Evolutionary conservation across 208 protist genomes (phyloP), one percentile per base, ranked within the genome.

Genomic region (Trichomonas vaginalis): DNA sequence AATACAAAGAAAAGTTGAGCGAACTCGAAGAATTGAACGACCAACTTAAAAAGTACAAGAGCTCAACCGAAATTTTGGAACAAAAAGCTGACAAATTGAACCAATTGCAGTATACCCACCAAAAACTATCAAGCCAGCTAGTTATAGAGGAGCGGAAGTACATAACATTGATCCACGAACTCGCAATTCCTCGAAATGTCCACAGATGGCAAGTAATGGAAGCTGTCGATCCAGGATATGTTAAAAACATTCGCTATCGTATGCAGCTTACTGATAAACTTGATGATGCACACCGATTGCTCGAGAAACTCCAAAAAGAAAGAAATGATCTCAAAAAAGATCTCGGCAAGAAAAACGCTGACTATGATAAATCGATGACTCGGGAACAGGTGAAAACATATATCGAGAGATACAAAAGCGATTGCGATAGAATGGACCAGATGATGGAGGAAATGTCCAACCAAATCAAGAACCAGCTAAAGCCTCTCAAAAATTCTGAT

Each of bases 251-350:
- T 3, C 23, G 46, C 32, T 92, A 51, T 92, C 8, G 45, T 2
- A 51, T 45, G 37, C 9, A 39, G 27, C 17, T 92, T 0, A 45
- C 86, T 15, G 45, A 17, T 14, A 92, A 92, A 51, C 17, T 92
- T 56, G 86, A 92, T 9, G 4, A 35, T 14, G 45, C 45, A 1
- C 86, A 92, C 39, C 23, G 45, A 35, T 1, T 51, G 27, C 86
- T 92, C 32, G 8, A 32, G 0, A 8, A 35, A n/a, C 51, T 92
- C 32, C 40, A 92, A 51, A 45, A 48, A 51, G 27, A 48, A 48
- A 92, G 45, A 92, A 45, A 92, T 92, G 46, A 92, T 39, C 86
- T 92, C 27, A 92, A 92, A 92, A 23, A 92, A 39, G 21, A 48
- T 39, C 27, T 51, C 4, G 21, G 32, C 48, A 92, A 92, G 37